Percentiles rank a stretch among this genome's conserved stretches.
These are phyloP conservation scores for Populus trichocarpa DNA, from an alignment of 441 rosid species.

Conservation along the genomic window DNA sequence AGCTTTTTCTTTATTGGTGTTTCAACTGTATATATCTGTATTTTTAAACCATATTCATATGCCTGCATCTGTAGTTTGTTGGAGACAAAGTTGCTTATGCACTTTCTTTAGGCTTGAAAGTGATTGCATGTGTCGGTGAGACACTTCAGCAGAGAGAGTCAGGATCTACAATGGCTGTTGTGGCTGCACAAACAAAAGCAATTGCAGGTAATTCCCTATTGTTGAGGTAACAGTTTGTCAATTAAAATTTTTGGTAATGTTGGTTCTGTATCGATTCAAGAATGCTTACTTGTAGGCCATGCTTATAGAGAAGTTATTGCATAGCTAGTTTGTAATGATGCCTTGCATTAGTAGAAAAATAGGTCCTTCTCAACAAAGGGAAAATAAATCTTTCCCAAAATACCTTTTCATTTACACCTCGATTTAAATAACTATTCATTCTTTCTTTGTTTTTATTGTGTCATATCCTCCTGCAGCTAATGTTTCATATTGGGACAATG, in stretches of 20 bases:
- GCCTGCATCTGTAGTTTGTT: slow-evolving; percentile 47
- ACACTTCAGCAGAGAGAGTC: slow-evolving; percentile 76
- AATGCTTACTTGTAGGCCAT: neutral
- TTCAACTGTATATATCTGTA: neutral
- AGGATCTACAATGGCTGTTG: slow-evolving; percentile 63
- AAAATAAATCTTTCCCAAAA: neutral
- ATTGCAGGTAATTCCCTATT: slow-evolving; percentile 43
- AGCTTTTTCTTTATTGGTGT: neutral
- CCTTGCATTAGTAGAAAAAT: neutral
- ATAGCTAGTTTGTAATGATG: neutral
- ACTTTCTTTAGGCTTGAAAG: slow-evolving; percentile 65
- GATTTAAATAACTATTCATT: neutral
- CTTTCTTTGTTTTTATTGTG: neutral
- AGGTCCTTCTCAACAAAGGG: neutral
- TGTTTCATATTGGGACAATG: slow-evolving; percentile 47
- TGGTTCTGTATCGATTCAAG: neutral
- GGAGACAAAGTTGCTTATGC: slow-evolving; percentile 70
- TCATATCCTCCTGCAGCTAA: slow-evolving; percentile 37
- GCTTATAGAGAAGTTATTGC: neutral
- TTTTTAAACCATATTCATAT: neutral
- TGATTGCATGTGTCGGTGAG: slow-evolving; percentile 76
- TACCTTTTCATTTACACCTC: neutral
- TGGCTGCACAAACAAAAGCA: slow-evolving; percentile 70
- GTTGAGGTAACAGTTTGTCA: neutral
- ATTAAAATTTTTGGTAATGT: neutral